Base-by-base conservation (phyloP, 441 rosid genomes). In the Heliophila coronopifolia region DNA sequence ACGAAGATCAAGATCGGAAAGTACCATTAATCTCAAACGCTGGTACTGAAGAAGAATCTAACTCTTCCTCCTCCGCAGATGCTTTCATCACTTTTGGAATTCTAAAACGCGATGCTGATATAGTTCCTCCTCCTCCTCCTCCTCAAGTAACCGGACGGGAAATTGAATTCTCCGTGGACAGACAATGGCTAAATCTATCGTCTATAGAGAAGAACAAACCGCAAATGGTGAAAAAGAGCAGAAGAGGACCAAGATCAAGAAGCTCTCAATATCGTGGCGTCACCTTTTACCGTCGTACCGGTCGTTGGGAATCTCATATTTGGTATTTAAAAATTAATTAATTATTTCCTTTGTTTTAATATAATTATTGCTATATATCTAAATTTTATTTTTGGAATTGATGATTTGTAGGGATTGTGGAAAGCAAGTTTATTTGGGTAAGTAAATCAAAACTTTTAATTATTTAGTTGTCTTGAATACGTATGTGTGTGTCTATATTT, bases 191-290 rank as follows among this genome's bases (percentile, higher is more conserved):
- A 71, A 79, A 77, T 48, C 64, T 86, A 12, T 61, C 58, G 6
- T 23, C 46, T 6, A 18, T 46, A 11, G 27, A 54, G 15, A 46
- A 42, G 46, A 66, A 59, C 31, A 59, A 75, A 54, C 74, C 49
- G 43, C 80, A 58, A 63, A 70, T 59, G 69, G 80, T 49, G 66
- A 90, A 84, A 73, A 86, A 82, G 69, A 82, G 94, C 53, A 57
- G 98, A 71, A 71, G 98, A 50, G 98, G 98, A 9, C 98, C 98
- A 8, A 76, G 98, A 71, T 90, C 98, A n/a, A 75, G 84, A 63
- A 90, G 98, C 64, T 86, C 94, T 2, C 96, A 86, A 63, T 90
- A 86, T 30, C 68, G 96, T 65, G 96, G 98, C n/a, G 98, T 90
- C 12, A 90, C 98, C 30, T 90, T 90, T 56, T 90, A 90, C 8